Base-by-base conservation (phyloP, 2,329 filamentous ascomycete genomes). In the Metarhizium sp. region DNA sequence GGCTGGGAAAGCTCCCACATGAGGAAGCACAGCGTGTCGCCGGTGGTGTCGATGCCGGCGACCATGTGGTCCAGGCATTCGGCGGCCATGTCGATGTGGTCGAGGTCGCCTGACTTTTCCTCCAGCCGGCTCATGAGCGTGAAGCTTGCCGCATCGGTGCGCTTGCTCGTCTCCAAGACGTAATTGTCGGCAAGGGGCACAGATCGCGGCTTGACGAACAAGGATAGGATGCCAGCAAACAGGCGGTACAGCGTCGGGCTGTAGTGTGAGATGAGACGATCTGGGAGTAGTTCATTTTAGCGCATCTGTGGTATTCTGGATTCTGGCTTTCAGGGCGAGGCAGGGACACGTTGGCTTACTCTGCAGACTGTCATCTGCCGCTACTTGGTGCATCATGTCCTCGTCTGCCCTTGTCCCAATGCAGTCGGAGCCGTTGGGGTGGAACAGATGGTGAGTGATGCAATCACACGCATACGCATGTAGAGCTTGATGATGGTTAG, bases 41-140 rank as follows among this genome's bases (percentile, higher is more conserved):
- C 84, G 0, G 85, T 88, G 0, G 86, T 88, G 61, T 88, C 85
- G 57, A 88, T 87, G 0, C 85, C 86, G 0, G 85, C 85, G 0
- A 80, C 82, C 80, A 88, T 83, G 66, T 88, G 85, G 61, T 88
- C 85, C 55, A 86, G 78, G 61, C 82, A 86, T 67, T 89, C 86
- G 20, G 85, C 84, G 0, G 84, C 84, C 59, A 81, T 77, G 61
- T 84, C 78, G 3, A 80, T 69, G 3, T 72, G 66, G 38, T 79
- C 74, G 38, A 86, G 72, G 4, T 72, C 67, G 4, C 58, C 63
- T 5, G 69, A 66, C 69, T 81, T 73, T 62, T 81, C 70, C 64
- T 80, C 69, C 60, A 88, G 77, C 38, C 82, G 78, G 63, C 76
- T 77, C 50, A 86, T 66, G 4, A 87, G 74, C 0, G 81, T 84